phyloP scores from a whole-genome alignment of 1,139 yeast genomes.

The Sugiyamaella sp. region DNA sequence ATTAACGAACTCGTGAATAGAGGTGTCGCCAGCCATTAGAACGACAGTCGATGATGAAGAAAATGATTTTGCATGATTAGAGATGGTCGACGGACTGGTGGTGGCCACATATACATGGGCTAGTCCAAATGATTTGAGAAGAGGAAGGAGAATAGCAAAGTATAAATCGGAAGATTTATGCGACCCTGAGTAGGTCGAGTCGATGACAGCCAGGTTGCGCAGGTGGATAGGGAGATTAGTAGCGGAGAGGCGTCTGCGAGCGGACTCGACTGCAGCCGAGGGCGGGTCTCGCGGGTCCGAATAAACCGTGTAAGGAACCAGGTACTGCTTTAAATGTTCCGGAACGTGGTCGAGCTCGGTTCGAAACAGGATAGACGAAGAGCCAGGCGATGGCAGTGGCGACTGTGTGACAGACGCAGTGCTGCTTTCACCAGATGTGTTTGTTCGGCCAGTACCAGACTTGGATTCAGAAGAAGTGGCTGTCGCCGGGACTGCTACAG shows the following conservation, averaged over 20 bases:
- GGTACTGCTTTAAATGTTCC: slow-evolving; percentile 11
- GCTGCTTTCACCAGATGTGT: background rate
- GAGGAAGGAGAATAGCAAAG: slow-evolving; percentile 39
- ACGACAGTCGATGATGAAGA: slow-evolving; percentile 50
- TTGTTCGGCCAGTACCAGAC: background rate
- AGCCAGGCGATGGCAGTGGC: slow-evolving; percentile 15
- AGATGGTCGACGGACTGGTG: slow-evolving; percentile 37
- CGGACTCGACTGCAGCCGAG: slow-evolving; percentile 5
- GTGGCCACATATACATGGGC: slow-evolving; percentile 44
- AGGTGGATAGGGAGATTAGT: slow-evolving; percentile 32
- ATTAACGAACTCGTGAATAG: slow-evolving; percentile 76
- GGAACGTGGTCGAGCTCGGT: slow-evolving; percentile 18
- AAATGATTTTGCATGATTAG: slow-evolving; percentile 40
- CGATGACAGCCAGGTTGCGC: slow-evolving; percentile 40
- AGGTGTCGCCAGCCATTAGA: slow-evolving; percentile 84
- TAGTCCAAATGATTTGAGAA: slow-evolving; percentile 40
- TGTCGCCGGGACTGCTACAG: slow-evolving; percentile 6
- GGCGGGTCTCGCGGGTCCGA: slow-evolving; percentile 6
- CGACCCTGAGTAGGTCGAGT: slow-evolving; percentile 41
- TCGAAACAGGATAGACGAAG: slow-evolving; percentile 16
- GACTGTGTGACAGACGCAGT: slow-evolving; percentile 3
- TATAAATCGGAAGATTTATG: slow-evolving; percentile 36
- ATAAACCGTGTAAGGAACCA: slow-evolving; percentile 16
- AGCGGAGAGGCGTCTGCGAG: slow-evolving; percentile 14
- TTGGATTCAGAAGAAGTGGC: background rate